Conservation (phyloP, 176 grass and related monocot species). For the Phoenix dactylifera region DNA sequence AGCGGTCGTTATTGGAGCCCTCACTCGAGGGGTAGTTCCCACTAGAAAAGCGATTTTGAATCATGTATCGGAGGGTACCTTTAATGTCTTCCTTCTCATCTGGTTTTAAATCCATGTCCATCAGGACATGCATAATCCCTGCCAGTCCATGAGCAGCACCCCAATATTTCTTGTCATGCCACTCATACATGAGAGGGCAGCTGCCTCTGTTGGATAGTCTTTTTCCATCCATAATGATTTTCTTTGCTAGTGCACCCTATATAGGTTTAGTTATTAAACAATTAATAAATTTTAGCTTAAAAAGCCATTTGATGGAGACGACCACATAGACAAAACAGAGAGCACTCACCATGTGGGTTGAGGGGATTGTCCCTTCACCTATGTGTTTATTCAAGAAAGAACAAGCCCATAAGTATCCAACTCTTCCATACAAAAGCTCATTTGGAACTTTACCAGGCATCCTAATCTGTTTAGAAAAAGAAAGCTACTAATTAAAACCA, state of each 20-base stretch:
- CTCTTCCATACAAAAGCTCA: slow-evolving; percentile 81
- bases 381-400: slow-evolving; percentile 88
- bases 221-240: slow-evolving; percentile 74
- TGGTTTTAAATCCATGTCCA: slow-evolving; percentile 46
- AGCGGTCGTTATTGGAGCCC: slow-evolving; percentile 40
- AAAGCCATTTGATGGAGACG: neutral
- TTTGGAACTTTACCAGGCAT: slow-evolving; percentile 54
- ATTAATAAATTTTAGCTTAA: too few relatives aligned
- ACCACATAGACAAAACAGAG: neutral
- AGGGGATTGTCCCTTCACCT: slow-evolving; percentile 39
- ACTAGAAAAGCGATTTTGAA: slow-evolving; percentile 55
- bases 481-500: neutral
- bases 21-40: slow-evolving; percentile 76
- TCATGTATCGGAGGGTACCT: slow-evolving; percentile 69
- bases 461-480: slow-evolving; percentile 45
- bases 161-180: slow-evolving; percentile 83
- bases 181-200: slow-evolving; percentile 79
- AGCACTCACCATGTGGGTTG: slow-evolving; percentile 39
- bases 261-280: slow-evolving; percentile 1
- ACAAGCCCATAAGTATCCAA: slow-evolving; percentile 88
- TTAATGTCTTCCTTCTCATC: slow-evolving; percentile 67
- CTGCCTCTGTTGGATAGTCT: slow-evolving; percentile 39
- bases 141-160: slow-evolving; percentile 82
- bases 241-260: slow-evolving; percentile 41
- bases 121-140: slow-evolving; percentile 77